Evolutionary conservation across 345 rosid species (phyloP).

Genomic region (Odontarrhena argentea): DNA sequence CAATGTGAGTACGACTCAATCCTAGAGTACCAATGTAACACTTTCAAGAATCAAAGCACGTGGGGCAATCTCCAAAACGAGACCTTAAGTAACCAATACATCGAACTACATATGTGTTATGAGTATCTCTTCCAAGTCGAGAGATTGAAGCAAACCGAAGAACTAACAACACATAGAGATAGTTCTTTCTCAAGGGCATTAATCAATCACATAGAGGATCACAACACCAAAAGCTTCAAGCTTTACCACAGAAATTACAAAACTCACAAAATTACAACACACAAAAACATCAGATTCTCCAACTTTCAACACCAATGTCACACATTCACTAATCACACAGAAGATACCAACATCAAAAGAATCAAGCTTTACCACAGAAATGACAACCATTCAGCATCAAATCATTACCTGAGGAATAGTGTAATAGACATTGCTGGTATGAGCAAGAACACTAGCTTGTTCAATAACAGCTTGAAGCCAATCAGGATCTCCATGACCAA

Average conservation of each 20-base stretch:
- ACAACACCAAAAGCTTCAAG: not conserved
- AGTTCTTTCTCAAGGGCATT: not conserved
- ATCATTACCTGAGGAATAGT: slow-evolving; percentile 69
- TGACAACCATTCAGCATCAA: not conserved
- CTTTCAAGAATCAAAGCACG: not conserved
- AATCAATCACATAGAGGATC: not conserved
- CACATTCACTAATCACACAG: not conserved
- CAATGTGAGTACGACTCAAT: not conserved
- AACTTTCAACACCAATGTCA: not conserved
- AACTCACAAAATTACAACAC: not conserved
- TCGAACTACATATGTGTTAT: not conserved
- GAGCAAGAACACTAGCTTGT: slow-evolving; percentile 71
- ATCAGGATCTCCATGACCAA: slow-evolving; percentile 83
- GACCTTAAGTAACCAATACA: not conserved
- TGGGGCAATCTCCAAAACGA: not conserved
- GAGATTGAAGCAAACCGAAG: not conserved
- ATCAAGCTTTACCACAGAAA: too few species aligned
- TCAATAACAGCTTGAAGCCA: slow-evolving; percentile 72
- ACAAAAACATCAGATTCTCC: not conserved
- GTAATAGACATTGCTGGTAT: slow-evolving; percentile 77
- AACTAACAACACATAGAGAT: not conserved
- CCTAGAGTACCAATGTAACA: not conserved
- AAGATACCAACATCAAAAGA: too few species aligned
- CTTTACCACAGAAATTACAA: not conserved
- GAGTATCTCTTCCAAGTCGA: not conserved